Base-by-base conservation (phyloP, 139 green algal genomes). In the Chlorella sp. region DNA sequence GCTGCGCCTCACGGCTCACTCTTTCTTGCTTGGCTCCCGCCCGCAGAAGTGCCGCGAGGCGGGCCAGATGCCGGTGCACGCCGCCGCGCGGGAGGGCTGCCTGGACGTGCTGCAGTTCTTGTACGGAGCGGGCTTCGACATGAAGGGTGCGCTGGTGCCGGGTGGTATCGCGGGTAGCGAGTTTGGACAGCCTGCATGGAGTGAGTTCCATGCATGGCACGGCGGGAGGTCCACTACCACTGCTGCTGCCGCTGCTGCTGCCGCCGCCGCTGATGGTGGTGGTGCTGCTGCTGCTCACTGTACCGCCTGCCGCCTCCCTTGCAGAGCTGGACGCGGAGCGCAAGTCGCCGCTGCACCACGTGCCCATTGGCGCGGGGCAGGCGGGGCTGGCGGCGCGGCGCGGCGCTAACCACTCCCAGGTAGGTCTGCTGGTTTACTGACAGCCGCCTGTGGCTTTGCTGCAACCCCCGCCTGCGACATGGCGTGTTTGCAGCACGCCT, bases 51-150 rank as follows among this genome's bases (percentile, higher is more conserved):
- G 85, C 64, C 44, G 40, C 4, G 67, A 67, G 19, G 77, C 85
- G 1, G 62, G 68, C 32, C 46, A 85, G 85, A 77, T n/a, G 64
- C 85, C 85, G 65, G 85, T 82, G 67, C 85, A 86, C n/a, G 85
- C 80, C 2, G 85, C 85, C 0, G 85, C 79, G 5, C 68, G 54
- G 19, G 85, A 89, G 69, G 80, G 85, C 36, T 69, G 58, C 41
- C 51, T 86, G 67, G 77, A 81, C 19, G 76, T 56, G 48, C 78
- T 86, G 48, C 76, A 80, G 60, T 86, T 78, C 69, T 58, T 89
- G 36, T 75, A 81, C 17, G 76, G 65, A 3, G 54, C 78, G 0
- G 85, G 85, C 7, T 88, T 82, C 44, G 38, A 80, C 51, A 70
- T 88, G 64, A 60, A 34, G 34, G 81, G 81, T 85, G 40, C 4